Conservation (phyloP, 2,329 filamentous ascomycete genomes). For the Monascus ruber region DNA sequence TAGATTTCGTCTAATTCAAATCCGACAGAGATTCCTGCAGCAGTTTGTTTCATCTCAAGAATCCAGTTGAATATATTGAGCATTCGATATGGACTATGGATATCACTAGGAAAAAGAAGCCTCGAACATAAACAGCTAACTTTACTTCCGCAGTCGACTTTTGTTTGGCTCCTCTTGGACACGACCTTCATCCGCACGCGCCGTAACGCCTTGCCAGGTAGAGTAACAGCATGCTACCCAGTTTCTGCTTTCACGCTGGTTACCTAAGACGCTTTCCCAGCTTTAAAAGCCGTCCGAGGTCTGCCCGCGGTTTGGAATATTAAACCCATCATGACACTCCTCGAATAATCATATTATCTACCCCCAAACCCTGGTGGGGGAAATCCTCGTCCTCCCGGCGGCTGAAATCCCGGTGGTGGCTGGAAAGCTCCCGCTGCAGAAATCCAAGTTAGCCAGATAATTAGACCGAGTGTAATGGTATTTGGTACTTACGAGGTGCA, state of each 20-base stretch:
- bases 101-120: no score
- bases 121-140: slow-evolving; percentile 5
- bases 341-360: slow-evolving; percentile 19
- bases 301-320: not conserved
- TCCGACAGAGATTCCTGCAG: no score
- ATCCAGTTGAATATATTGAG: no score
- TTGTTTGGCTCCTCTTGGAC: slow-evolving; percentile 13
- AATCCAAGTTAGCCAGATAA: slow-evolving; percentile 22
- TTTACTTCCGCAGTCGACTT: slow-evolving; percentile 12
- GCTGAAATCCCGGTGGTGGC: slow-evolving; percentile 63
- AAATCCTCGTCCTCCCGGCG: slow-evolving; percentile 45
- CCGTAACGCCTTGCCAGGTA: slow-evolving; percentile 31
- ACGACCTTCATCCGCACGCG: slow-evolving; percentile 28
- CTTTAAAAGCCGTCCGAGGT: not conserved
- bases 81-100: no score
- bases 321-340: slow-evolving; percentile 5
- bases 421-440: slow-evolving; percentile 41
- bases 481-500: slow-evolving; percentile 32
- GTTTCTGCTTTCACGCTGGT: slow-evolving; percentile 9
- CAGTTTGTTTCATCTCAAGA: no score
- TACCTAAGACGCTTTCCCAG: slow-evolving; percentile 4
- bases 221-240: slow-evolving; percentile 17
- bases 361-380: slow-evolving; percentile 41
- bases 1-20: no score
- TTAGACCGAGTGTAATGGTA: slow-evolving; percentile 5